Percentiles rank a stretch among this genome's conserved stretches.
Conservation (phyloP, 345 rosid genomes). For the Moricandia arvensis region DNA sequence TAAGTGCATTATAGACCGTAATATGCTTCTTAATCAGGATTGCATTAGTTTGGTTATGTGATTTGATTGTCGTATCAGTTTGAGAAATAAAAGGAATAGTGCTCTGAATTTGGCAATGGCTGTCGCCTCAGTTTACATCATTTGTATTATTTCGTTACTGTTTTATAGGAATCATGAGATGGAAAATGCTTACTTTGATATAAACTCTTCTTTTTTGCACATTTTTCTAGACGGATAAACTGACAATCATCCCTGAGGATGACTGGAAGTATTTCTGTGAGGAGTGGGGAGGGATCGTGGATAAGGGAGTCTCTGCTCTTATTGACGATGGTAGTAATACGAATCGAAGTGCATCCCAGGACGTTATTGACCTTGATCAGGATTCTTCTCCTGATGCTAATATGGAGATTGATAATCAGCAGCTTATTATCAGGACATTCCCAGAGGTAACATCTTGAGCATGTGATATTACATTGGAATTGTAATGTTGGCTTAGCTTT, state of each 20-base stretch:
- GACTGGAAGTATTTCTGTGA: constrained; percentile 95
- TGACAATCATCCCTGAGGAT: constrained; percentile 72
- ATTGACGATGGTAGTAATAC: constrained; percentile 48
- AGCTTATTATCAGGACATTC: constrained; percentile 53
- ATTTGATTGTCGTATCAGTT: constrained; percentile 12
- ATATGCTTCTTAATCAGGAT: constrained; percentile 3
- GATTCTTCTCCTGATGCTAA: constrained; percentile 51
- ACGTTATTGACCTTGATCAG: constrained; percentile 43
- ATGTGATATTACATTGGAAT: constrained; percentile 11
- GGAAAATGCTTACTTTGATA: constrained; percentile 7
- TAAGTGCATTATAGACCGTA: constrained; percentile 45
- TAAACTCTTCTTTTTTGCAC: constrained; percentile 24
- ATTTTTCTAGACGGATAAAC: constrained; percentile 72
- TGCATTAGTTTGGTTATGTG: neutral
- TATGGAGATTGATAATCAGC: constrained; percentile 53
- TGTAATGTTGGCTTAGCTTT: constrained; percentile 5
- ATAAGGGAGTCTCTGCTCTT: constrained; percentile 66
- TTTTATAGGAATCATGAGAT: constrained; percentile 26
- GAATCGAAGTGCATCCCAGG: constrained; percentile 40
- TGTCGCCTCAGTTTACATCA: constrained; percentile 20
- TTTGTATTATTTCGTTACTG: constrained; percentile 3
- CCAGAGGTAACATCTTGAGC: constrained; percentile 55
- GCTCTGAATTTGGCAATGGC: constrained; percentile 12
- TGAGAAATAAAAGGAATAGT: neutral
- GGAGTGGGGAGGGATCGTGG: constrained; percentile 84